phyloP scores from a whole-genome alignment of 331 rosid genomes.

The Pyracantha coccinea region DNA sequence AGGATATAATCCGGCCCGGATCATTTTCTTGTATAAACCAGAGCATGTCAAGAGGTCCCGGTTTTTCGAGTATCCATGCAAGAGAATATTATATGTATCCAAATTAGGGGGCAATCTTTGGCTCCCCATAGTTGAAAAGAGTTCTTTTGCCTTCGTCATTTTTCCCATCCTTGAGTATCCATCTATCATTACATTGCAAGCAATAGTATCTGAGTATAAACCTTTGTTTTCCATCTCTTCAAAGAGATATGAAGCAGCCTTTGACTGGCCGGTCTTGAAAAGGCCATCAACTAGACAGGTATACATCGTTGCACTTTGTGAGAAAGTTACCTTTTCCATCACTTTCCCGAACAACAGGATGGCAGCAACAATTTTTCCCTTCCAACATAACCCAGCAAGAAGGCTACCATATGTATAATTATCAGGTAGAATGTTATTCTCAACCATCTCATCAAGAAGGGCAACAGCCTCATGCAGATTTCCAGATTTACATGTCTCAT shows the following conservation, averaged over 20 bases:
- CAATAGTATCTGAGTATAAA: slow-evolving; percentile 40
- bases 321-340: slow-evolving; percentile 36
- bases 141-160: slow-evolving; percentile 26
- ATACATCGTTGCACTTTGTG: slow-evolving; percentile 41
- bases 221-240: slow-evolving; percentile 58
- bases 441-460: slow-evolving; percentile 54
- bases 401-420: slow-evolving; percentile 47
- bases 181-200: slow-evolving; percentile 48
- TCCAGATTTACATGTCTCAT: slow-evolving; percentile 47
- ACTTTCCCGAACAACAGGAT: slow-evolving; percentile 41
- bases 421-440: slow-evolving; percentile 47
- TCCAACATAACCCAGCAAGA: slow-evolving; percentile 51
- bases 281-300: slow-evolving; percentile 54
- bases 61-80: slow-evolving; percentile 64
- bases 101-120: slow-evolving; percentile 37
- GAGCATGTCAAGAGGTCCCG: slow-evolving; percentile 31
- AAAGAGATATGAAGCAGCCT: slow-evolving; percentile 48
- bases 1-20: slow-evolving; percentile 32
- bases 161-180: slow-evolving; percentile 58
- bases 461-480: slow-evolving; percentile 37
- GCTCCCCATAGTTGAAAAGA: slow-evolving; percentile 45
- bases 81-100: slow-evolving; percentile 59
- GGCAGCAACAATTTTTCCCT: slow-evolving; percentile 47
- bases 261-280: slow-evolving; percentile 60
- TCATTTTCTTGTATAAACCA: slow-evolving; percentile 33